Evolutionary conservation across 1,284 basidiomycete genomes (phyloP).

Genomic region (Tilletia walkeri): DNA sequence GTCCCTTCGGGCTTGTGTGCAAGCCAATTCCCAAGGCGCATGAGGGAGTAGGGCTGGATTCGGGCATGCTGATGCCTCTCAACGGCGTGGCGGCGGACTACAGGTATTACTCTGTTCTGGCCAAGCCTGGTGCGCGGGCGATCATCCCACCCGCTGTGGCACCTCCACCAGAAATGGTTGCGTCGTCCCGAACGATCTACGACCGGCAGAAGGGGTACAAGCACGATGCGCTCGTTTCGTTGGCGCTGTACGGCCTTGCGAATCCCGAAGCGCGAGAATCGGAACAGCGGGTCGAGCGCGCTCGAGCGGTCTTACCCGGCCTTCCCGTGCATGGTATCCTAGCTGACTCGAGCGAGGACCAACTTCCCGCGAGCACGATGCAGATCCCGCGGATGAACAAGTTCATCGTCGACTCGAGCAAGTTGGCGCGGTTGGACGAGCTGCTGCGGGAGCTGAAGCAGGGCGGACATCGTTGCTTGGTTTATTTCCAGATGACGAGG

Average conservation of each 20-base stretch:
- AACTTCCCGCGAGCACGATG: conserved; percentile 81
- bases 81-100: conserved; percentile 65
- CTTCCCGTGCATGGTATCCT: conserved; percentile 71
- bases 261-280: conserved; percentile 66
- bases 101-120: conserved; percentile 76
- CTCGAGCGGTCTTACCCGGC: conserved; percentile 64
- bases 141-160: conserved; percentile 79
- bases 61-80: conserved; percentile 63
- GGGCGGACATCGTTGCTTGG: conserved; percentile 86
- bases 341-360: conserved; percentile 67
- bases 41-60: conserved; percentile 32
- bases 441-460: conserved; percentile 88
- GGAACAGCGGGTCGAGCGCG: conserved; percentile 62
- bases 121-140: conserved; percentile 74
- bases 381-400: conserved; percentile 92
- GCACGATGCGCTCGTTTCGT: conserved; percentile 65
- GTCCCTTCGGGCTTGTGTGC: conserved; percentile 56
- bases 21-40: conserved; percentile 41
- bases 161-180: conserved; percentile 73
- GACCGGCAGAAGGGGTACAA: conserved; percentile 67
- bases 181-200: conserved; percentile 74
- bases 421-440: conserved; percentile 84
- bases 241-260: conserved; percentile 83
- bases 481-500: conserved; percentile 99
- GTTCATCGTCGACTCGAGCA: conserved; percentile 93